phyloP scores from a whole-genome alignment of 2,329 filamentous ascomycete genomes.

The Ceratocystis ficicola region DNA sequence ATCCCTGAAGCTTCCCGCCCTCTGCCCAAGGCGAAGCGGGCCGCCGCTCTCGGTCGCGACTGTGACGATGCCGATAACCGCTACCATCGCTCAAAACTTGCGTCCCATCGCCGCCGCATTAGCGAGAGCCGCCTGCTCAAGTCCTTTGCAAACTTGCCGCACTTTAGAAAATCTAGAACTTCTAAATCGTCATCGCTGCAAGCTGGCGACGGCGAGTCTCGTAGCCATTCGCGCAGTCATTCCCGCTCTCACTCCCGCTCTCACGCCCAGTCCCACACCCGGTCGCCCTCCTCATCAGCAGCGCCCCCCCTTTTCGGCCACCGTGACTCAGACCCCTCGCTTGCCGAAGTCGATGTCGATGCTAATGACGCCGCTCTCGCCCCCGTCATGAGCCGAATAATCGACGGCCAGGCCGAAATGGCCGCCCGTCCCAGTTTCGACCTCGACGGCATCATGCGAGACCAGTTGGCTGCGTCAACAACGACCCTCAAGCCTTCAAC shows the following conservation, averaged over 20 bases:
- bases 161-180: slow-evolving; percentile 33
- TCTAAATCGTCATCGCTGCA: slow-evolving; percentile 7
- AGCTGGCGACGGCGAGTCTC: neutral
- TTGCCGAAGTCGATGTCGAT: slow-evolving; percentile 24
- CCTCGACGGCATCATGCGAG: slow-evolving; percentile 34
- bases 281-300: neutral
- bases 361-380: slow-evolving; percentile 33
- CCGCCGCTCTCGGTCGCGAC: slow-evolving; percentile 20
- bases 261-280: neutral
- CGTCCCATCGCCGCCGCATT: slow-evolving; percentile 27
- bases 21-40: slow-evolving; percentile 34
- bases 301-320: neutral
- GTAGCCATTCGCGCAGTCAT: neutral
- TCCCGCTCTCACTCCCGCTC: neutral
- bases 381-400: slow-evolving; percentile 65
- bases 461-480: neutral
- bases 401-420: slow-evolving; percentile 58
- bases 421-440: slow-evolving; percentile 47
- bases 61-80: neutral
- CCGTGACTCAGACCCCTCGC: neutral
- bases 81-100: neutral
- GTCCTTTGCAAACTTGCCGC: slow-evolving; percentile 50
- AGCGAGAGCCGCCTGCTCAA: slow-evolving; percentile 55
- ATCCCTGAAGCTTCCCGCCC: neutral
- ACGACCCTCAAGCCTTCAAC: neutral